A percentile compares a stretch with the other conserved stretches of the same genome.
These are phyloP conservation scores for Blastocladiella emersonii DNA, from an alignment of 371 early-diverging fungal species.

Conservation along the genomic window DNA sequence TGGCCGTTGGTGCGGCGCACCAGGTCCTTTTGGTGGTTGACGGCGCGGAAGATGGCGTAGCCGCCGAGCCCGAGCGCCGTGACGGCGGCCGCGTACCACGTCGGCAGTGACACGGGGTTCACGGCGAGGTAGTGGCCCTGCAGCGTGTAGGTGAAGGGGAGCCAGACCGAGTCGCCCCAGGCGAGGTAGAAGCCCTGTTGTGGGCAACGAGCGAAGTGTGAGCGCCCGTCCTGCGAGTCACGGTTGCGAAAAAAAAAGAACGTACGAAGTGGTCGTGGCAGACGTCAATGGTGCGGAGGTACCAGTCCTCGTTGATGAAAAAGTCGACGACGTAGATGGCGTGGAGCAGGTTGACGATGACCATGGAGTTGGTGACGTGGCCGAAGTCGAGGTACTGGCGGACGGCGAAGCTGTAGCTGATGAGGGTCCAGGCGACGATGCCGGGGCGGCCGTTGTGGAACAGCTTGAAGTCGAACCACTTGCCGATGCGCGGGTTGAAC, in stretches of 20 bases:
- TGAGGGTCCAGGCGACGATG: slow-evolving; percentile 68
- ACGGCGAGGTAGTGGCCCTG: slow-evolving; percentile 44
- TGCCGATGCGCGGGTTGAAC: slow-evolving; percentile 60
- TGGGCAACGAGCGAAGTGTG: not conserved
- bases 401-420: slow-evolving; percentile 50
- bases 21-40: slow-evolving; percentile 65
- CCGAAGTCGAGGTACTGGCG: slow-evolving; percentile 53
- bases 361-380: slow-evolving; percentile 63
- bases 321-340: slow-evolving; percentile 60
- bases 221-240: not conserved
- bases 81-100: slow-evolving; percentile 25
- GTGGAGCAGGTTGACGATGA: slow-evolving; percentile 53
- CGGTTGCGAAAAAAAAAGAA: slow-evolving; percentile 22
- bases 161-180: slow-evolving; percentile 70
- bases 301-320: slow-evolving; percentile 73
- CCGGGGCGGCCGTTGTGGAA: slow-evolving; percentile 74
- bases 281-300: slow-evolving; percentile 57
- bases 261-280: slow-evolving; percentile 70
- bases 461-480: slow-evolving; percentile 60
- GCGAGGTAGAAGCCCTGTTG: slow-evolving; percentile 47
- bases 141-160: slow-evolving; percentile 68
- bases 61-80: slow-evolving; percentile 40
- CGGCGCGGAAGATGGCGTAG: slow-evolving; percentile 65
- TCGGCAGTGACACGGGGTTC: slow-evolving; percentile 47
- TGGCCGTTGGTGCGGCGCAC: slow-evolving; percentile 50